Base-by-base conservation (phyloP, 768 basidiomycete genomes). In the Glaciozyma antarctica region DNA sequence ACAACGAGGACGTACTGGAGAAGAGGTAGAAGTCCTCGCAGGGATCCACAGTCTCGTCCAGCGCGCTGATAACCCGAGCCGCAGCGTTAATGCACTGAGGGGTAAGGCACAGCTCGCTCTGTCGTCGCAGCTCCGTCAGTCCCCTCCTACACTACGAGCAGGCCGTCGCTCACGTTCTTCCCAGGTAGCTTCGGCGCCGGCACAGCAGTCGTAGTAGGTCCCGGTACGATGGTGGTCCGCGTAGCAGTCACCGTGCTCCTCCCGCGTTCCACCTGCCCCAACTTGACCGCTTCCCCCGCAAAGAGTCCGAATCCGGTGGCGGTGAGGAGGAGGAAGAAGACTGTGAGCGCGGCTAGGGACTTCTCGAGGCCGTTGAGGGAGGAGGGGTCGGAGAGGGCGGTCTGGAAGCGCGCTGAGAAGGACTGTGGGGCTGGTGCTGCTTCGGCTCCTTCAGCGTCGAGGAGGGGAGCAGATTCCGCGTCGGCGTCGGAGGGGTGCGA, bases 21-120 rank as follows among this genome's bases (percentile, higher is more conserved):
- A 85, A 98, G 68, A 86, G 83, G 74, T 92, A 97, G 76, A 97
- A 95, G 77, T 91, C 87, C 71, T 97, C 88, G 77, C 95, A 99
- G 0, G 95, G 95, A 74, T 98, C 91, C 70, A 87, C 81, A 13
- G 84, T 79, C 15, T 81, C 82, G 74, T 99, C 93, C 26, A 98
- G 77, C 1, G 84, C 84, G 24, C 85, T 83, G 19, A 98, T 78
- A 64, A 99, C 87, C 0, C 85, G 81, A 1, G 90, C 88, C 15
- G 94, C 86, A 17, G 94, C 81, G 43, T 84, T 78, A 58, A 98
- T 85, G 75, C 95, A 99, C 67, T 86, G 82, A 6, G 86, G 75
- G 17, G 86, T 85, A 32, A 88, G 75, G 78, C 95, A 99, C 6
- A 81, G 74, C 66, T 83, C 80, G 85, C 88, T 54, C 55, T 62